Conservation (phyloP, 495 filamentous ascomycete genomes). For the Talaromyces stipitatus region DNA sequence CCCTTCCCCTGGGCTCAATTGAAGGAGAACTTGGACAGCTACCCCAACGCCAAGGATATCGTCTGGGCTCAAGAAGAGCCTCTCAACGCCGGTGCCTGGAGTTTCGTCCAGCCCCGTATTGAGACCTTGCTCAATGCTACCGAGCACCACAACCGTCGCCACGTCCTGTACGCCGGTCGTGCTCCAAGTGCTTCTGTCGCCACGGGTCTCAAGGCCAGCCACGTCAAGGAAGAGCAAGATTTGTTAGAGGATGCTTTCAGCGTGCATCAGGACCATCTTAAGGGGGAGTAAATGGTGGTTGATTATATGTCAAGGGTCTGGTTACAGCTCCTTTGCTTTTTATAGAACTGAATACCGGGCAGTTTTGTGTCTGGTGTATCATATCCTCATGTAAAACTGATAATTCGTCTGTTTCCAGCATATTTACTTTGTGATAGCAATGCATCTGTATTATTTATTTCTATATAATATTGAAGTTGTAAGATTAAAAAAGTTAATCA, state of each 20-base stretch:
- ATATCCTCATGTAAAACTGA: slow-evolving; percentile 4
- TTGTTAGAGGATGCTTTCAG: slow-evolving; percentile 69
- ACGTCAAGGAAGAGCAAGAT: slow-evolving; percentile 91
- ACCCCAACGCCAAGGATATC: slow-evolving; percentile 93
- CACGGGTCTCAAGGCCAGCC: slow-evolving; percentile 80
- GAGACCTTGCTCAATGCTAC: slow-evolving; percentile 93
- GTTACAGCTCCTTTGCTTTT: neutral
- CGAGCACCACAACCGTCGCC: slow-evolving; percentile 80
- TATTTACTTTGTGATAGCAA: slow-evolving; percentile 3
- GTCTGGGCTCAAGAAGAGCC: slow-evolving; percentile 97
- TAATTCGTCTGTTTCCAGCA: slow-evolving; percentile 7
- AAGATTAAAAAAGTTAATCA: neutral
- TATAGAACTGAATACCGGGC: neutral
- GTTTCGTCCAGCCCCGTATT: slow-evolving; percentile 87
- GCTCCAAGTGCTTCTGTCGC: slow-evolving; percentile 85
- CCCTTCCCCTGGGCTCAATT: slow-evolving; percentile 98
- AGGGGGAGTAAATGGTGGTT: slow-evolving; percentile 39
- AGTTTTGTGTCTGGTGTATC: neutral
- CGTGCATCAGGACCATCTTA: slow-evolving; percentile 51
- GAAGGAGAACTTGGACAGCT: slow-evolving; percentile 88
- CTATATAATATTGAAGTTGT: neutral
- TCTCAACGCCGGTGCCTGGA: slow-evolving; percentile 93
- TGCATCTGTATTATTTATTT: slow-evolving; percentile 1
- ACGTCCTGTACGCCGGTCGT: slow-evolving; percentile 95
- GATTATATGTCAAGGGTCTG: neutral